Conservation (phyloP, 768 basidiomycete genomes). For the Boletellus ananiceps region DNA sequence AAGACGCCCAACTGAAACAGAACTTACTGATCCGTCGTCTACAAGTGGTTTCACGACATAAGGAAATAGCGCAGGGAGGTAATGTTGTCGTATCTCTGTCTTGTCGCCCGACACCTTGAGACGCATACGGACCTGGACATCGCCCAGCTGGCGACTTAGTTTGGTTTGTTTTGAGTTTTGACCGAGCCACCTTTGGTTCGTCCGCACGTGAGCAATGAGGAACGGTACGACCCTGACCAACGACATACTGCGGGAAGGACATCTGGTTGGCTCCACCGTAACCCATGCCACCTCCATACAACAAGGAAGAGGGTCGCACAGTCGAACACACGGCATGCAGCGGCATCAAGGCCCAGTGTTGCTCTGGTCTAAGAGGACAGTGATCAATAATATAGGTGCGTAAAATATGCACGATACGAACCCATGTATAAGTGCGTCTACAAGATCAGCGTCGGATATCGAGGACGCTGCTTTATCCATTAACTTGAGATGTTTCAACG, state of each 20-base stretch:
- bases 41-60: constrained; percentile 76
- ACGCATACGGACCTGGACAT: constrained; percentile 94
- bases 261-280: constrained; percentile 65
- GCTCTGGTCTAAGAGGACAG: constrained; percentile 60
- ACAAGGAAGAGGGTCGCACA: constrained; percentile 77
- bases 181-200: constrained; percentile 77
- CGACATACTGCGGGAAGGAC: constrained; percentile 77
- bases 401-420: constrained; percentile 26
- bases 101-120: constrained; percentile 89
- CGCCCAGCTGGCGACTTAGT: constrained; percentile 71
- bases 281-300: constrained; percentile 69
- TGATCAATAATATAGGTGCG: neutral
- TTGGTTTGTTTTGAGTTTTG: constrained; percentile 94
- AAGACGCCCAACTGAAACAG: neutral
- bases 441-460: constrained; percentile 91
- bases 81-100: constrained; percentile 84
- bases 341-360: constrained; percentile 95
- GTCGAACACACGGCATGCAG: constrained; percentile 89
- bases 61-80: constrained; percentile 84
- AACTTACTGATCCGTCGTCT: constrained; percentile 67
- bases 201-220: neutral
- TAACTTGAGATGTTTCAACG: constrained; percentile 69
- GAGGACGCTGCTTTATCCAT: constrained; percentile 88
- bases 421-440: constrained; percentile 94
- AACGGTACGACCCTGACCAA: neutral